Evolutionary conservation across 2,329 filamentous ascomycete species (phyloP).

Genomic region (Coniochaeta ligniaria): DNA sequence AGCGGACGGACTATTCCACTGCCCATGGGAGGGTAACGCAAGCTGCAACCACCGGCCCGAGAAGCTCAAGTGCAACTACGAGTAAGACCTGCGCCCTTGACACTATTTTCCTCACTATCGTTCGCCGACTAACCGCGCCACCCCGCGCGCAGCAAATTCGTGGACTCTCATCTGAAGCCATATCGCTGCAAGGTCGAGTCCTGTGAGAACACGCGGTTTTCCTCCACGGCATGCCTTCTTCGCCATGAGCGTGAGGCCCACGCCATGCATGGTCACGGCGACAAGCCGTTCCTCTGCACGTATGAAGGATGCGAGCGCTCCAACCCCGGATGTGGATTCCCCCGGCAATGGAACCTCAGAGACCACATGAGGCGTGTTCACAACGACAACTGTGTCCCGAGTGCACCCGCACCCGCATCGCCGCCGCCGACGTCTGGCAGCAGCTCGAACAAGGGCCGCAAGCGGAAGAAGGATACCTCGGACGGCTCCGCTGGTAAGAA

Average conservation of each 20-base stretch:
- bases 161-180: slow-evolving; percentile 93
- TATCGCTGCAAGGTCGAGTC: slow-evolving; percentile 85
- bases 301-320: slow-evolving; percentile 84
- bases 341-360: slow-evolving; percentile 88
- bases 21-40: slow-evolving; percentile 69
- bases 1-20: slow-evolving; percentile 82
- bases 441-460: slow-evolving; percentile 39
- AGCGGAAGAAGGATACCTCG: slow-evolving; percentile 48
- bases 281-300: slow-evolving; percentile 84
- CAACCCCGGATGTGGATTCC: slow-evolving; percentile 78
- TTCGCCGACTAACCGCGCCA: slow-evolving; percentile 9
- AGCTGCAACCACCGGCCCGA: slow-evolving; percentile 85
- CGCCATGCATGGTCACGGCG: slow-evolving; percentile 89
- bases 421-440: slow-evolving; percentile 30
- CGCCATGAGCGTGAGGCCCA: slow-evolving; percentile 94
- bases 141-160: slow-evolving; percentile 66
- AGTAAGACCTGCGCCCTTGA: slow-evolving; percentile 54
- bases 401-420: slow-evolving; percentile 16
- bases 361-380: slow-evolving; percentile 98
- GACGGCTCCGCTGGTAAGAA: slow-evolving; percentile 23
- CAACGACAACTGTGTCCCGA: slow-evolving; percentile 36
- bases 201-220: slow-evolving; percentile 84
- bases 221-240: slow-evolving; percentile 88
- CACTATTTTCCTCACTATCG: slow-evolving; percentile 7
- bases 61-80: slow-evolving; percentile 98